Conservation (phyloP, 805 yeast genomes). For the Yarrowia osloensis region DNA sequence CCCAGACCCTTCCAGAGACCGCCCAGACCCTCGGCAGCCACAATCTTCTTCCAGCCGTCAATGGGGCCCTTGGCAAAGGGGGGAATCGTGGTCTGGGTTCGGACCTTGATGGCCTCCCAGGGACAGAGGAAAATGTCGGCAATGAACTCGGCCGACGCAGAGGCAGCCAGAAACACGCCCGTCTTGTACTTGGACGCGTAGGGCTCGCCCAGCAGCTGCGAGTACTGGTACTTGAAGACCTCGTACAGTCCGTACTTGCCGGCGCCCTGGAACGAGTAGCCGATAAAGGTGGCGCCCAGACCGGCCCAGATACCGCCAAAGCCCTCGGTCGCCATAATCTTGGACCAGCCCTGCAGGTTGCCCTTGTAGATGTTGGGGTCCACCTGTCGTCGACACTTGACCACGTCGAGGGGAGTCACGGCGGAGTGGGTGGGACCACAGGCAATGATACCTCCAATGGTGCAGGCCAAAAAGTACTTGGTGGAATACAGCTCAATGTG, state of each 20-base stretch:
- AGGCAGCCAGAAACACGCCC: conserved; percentile 73
- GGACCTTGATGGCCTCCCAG: conserved; percentile 91
- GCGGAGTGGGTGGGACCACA: conserved; percentile 97
- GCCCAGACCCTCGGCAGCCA: conserved; percentile 66
- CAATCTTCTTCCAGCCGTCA: conserved; percentile 68
- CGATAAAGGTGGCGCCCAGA: conserved; percentile 86
- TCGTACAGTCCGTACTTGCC: conserved; percentile 97
- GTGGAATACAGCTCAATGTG: conserved; percentile 54
- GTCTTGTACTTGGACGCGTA: conserved; percentile 66
- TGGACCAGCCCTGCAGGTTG: conserved; percentile 78
- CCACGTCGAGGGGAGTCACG: conserved; percentile 90
- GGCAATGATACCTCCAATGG: conserved; percentile 72
- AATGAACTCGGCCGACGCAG: conserved; percentile 91
- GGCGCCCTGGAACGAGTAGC: conserved; percentile 95
- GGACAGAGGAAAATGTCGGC: conserved; percentile 93
- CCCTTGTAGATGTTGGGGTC: conserved; percentile 69
- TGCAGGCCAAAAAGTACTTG: conserved; percentile 68
- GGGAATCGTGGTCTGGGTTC: conserved; percentile 89
- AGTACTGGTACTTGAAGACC: conserved; percentile 77
- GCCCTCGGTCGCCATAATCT: conserved; percentile 75
- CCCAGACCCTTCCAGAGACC: conserved; percentile 85
- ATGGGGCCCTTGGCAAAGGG: conserved; percentile 67
- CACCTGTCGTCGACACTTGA: conserved; percentile 92
- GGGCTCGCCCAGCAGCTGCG: conserved; percentile 64
- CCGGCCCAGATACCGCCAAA: conserved; percentile 78